Evolutionary conservation across 2,329 filamentous ascomycete species (phyloP).

Genomic region (Fusarium sarcochroum): DNA sequence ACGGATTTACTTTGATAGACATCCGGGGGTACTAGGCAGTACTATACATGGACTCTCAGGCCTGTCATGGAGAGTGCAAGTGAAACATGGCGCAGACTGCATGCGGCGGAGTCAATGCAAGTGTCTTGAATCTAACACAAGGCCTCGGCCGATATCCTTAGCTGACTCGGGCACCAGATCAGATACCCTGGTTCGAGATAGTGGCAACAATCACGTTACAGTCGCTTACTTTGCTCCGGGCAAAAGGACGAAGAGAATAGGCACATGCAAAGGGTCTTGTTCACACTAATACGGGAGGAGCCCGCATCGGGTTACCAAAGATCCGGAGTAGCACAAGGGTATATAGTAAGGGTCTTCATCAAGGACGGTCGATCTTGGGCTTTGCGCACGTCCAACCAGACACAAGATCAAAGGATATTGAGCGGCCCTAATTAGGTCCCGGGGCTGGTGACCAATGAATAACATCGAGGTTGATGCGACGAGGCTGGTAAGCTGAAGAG

Average conservation of each 20-base stretch:
- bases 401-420: slow-evolving; percentile 1
- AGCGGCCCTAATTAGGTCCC: background rate
- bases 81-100: background rate
- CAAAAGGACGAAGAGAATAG: slow-evolving; percentile 1
- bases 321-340: slow-evolving; percentile 6
- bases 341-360: background rate
- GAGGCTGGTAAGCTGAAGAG: slow-evolving; percentile 17
- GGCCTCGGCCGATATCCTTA: slow-evolving; percentile 1
- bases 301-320: slow-evolving; percentile 20
- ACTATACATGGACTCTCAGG: background rate
- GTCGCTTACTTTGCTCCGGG: slow-evolving; percentile 28
- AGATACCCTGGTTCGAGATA: slow-evolving; percentile 30
- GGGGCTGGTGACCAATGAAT: slow-evolving; percentile 21
- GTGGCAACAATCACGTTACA: slow-evolving; percentile 28
- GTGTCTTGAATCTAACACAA: slow-evolving; percentile 2
- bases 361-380: background rate
- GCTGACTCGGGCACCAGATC: slow-evolving; percentile 23
- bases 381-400: background rate
- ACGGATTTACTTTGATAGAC: background rate
- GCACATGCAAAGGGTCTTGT: slow-evolving; percentile 10
- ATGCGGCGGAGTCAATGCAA: background rate
- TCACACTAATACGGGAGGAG: background rate
- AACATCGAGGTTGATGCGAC: slow-evolving; percentile 20
- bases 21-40: background rate
- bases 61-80: background rate